Evolutionary conservation across 2,329 filamentous ascomycete genomes (phyloP).

Genomic region (Laburnicola sp.): DNA sequence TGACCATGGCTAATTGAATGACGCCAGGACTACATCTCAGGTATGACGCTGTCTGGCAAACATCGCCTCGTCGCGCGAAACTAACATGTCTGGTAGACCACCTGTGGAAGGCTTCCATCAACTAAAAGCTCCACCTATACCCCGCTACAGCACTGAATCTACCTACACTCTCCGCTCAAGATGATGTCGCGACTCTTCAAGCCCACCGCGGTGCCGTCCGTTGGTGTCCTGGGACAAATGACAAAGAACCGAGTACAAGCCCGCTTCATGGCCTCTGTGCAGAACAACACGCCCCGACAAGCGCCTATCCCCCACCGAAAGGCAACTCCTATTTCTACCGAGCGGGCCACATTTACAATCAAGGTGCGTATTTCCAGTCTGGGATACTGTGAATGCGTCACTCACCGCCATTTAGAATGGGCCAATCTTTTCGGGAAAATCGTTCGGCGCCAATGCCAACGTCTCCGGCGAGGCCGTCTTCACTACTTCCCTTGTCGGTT

Average conservation of each 20-base stretch:
- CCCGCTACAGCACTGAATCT: slow-evolving; percentile 15
- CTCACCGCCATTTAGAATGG: slow-evolving; percentile 67
- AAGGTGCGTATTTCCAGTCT: slow-evolving; percentile 60
- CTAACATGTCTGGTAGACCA: slow-evolving; percentile 55
- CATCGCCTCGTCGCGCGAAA: slow-evolving; percentile 20
- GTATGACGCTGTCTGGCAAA: slow-evolving; percentile 44
- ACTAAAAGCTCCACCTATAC: slow-evolving; percentile 49
- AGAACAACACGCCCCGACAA: slow-evolving; percentile 69
- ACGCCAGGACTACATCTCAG: slow-evolving; percentile 65
- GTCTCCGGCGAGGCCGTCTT: slow-evolving; percentile 98
- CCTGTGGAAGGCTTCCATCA: slow-evolving; percentile 69
- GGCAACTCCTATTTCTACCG: slow-evolving; percentile 69
- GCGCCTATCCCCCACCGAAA: slow-evolving; percentile 63
- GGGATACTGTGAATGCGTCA: slow-evolving; percentile 24
- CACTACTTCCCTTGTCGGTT: slow-evolving; percentile 95
- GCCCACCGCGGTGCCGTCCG: slow-evolving; percentile 51
- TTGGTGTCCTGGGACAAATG: slow-evolving; percentile 51
- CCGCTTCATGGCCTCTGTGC: slow-evolving; percentile 66
- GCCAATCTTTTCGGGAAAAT: slow-evolving; percentile 93
- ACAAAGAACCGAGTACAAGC: slow-evolving; percentile 49
- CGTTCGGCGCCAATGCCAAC: slow-evolving; percentile 94
- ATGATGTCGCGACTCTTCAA: slow-evolving; percentile 62
- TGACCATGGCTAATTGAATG: slow-evolving; percentile 42
- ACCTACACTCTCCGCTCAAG: slow-evolving; percentile 38
- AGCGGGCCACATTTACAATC: slow-evolving; percentile 92